A percentile compares a stretch with the other conserved stretches of the same genome.
These are phyloP conservation scores for Chytriomyces confervae DNA, from an alignment of 192 early-diverging fungal genomes.

Conservation along the genomic window DNA sequence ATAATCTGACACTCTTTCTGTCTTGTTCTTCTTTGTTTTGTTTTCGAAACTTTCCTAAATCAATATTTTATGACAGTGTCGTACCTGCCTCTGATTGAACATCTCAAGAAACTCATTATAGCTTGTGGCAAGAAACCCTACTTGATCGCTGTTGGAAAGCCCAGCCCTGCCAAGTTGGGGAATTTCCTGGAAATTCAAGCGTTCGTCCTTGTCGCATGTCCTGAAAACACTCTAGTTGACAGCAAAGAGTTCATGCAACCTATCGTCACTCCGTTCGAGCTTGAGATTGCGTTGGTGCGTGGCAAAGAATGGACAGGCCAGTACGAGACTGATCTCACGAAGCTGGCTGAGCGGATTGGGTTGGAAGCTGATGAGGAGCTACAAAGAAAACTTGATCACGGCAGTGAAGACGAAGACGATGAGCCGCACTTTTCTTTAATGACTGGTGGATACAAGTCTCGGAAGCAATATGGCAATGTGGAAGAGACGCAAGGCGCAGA, in stretches of 20 bases:
- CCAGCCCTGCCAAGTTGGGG: constrained; percentile 93
- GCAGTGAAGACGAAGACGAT: constrained; percentile 60
- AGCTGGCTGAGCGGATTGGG: constrained; percentile 38
- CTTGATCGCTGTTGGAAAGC: constrained; percentile 90
- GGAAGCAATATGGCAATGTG: constrained; percentile 1
- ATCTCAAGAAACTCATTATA: constrained; percentile 77
- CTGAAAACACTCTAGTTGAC: constrained; percentile 93
- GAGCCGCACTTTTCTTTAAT: constrained; percentile 89
- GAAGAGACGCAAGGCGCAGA: constrained; percentile 10
- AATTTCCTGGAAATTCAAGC: constrained; percentile 96
- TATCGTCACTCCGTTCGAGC: constrained; percentile 92
- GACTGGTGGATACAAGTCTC: constrained; percentile 75
- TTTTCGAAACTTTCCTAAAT: not conserved
- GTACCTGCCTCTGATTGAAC: constrained; percentile 82
- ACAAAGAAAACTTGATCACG: not conserved
- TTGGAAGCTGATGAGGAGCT: constrained; percentile 38
- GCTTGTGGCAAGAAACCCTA: constrained; percentile 81
- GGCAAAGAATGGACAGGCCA: constrained; percentile 44
- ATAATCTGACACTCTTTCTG: not conserved
- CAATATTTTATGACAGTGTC: constrained; percentile 53
- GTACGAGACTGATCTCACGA: constrained; percentile 52
- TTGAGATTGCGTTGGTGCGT: constrained; percentile 75
- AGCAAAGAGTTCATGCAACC: constrained; percentile 88
- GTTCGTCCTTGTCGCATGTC: constrained; percentile 91
- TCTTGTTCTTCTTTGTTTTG: not conserved